Base-by-base conservation (phyloP, 371 early-diverging fungal genomes). In the Enteropsectra breve region DNA sequence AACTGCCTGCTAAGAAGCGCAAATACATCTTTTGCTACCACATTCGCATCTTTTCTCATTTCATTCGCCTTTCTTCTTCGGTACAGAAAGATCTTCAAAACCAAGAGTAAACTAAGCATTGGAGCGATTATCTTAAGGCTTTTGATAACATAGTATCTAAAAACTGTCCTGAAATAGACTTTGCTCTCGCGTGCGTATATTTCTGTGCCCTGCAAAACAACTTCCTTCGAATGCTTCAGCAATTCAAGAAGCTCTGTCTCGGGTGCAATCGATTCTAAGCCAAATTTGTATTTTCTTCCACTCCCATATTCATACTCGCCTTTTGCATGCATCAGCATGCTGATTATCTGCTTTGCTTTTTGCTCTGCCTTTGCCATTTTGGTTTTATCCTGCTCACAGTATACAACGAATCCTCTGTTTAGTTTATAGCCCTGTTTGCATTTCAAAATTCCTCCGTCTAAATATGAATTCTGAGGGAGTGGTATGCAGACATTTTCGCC, bases 361-460 rank as follows among this genome's bases (percentile, higher is more conserved):
- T 50, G 33, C 5, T 11, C 0, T 11, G 32, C 58, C 8, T n/a
- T 2, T 23, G 26, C 26, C 34, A 57, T 52, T 15, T 37, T 45
- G 13, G 29, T 21, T 43, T 54, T 37, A 15, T 73, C 74, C 36
- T 47, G 38, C 13, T 45, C 38, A 55, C 74, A 74, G 40, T 61
- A 52, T 34, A 63, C 66, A n/a, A 70, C 36, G 15, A 74, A 21
- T 6, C 62, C 52, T 3, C 33, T 48, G 36, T 29, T 56, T 15
- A 53, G 1, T 56, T 49, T 61, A 53, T 55, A 74, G 24, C 74
- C 74, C 8, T 49, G 40, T n/a, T 64, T 59, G 40, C 74, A 74
- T 8, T 30, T 28, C 18, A 64, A 6, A 1, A 28, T 37, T 1
- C 50, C 30, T 2, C 46, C 56, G 50, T 64, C 23, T 29, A 74